Evolutionary conservation across 2,329 filamentous ascomycete species (phyloP), one percentile per base, ranked within the genome.

Genomic region (Corniculantispora saksenae): DNA sequence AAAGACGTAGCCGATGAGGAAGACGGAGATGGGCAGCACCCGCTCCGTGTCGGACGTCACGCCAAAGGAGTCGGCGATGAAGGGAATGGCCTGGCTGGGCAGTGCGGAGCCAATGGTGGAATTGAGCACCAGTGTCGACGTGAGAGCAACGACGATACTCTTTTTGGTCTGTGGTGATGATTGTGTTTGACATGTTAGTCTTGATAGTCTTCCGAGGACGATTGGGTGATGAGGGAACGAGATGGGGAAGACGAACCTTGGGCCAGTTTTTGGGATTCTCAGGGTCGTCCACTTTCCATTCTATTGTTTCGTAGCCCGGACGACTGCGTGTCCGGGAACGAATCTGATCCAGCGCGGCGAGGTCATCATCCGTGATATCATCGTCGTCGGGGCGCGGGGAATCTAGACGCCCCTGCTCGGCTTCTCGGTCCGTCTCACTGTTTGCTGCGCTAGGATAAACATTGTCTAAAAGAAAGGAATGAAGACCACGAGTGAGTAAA

Each of bases 41-140:
- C 72, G 72, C 61, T 84, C 80, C 19, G 74, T 72, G 35, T 78
- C 67, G 2, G 80, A 81, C 0, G 82, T 82, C 65, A 90, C 76
- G 61, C 80, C 72, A 76, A 89, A 92, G 69, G 89, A 80, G 3
- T 76, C 72, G 3, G 82, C 78, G 55, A 91, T 89, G 60, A 81
- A 83, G 2, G 83, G 80, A 2, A 87, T 82, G 17, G 86, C 86
- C 73, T 89, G 89, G 63, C 86, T 86, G 1, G 89, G 87, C 6
- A 92, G 79, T 0, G 87, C 81, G 50, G 85, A 89, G 1, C 85
- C 86, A 76, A 91, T 85, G 12, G 89, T 91, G 29, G 84, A 87
- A 74, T 92, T 92, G 72, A 90, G 80, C 51, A 91, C 87, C 61
- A 84, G 81, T 67, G 84, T 73, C 76, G 87, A 86, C 1, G 83